These are phyloP conservation scores for Pseudogymnoascus sp. DNA, from an alignment of 2,329 filamentous ascomycete genomes.

Conservation along the genomic window DNA sequence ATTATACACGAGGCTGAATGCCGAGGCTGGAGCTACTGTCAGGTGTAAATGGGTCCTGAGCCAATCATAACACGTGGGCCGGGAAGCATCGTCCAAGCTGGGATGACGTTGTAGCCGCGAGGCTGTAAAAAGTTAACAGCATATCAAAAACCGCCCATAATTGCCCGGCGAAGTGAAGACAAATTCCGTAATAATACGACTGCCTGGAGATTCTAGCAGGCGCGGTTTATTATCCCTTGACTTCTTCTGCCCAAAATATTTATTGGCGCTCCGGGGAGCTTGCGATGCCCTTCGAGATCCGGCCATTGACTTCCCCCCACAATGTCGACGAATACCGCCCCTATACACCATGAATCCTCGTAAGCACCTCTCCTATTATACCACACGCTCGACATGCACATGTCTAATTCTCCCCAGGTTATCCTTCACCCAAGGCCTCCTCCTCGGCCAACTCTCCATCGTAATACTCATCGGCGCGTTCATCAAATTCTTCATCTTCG, in stretches of 20 bases:
- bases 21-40: neutral
- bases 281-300: neutral
- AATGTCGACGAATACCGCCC: constrained; percentile 6
- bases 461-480: constrained; percentile 87
- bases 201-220: neutral
- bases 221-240: neutral
- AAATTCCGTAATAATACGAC: neutral
- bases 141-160: neutral
- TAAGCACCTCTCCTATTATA: constrained; percentile 24
- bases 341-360: constrained; percentile 31
- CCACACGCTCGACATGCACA: neutral
- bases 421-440: constrained; percentile 88
- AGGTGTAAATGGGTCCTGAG: neutral
- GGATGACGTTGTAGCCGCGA: constrained; percentile 1
- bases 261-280: neutral
- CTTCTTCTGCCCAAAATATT: neutral
- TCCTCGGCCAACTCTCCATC: constrained; percentile 88
- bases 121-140: constrained; percentile 5
- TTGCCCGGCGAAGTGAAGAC: neutral
- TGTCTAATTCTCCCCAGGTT: constrained; percentile 43
- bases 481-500: constrained; percentile 99
- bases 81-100: neutral
- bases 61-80: neutral
- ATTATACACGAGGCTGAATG: constrained; percentile 8
- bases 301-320: neutral